Evolutionary conservation across 192 early-diverging fungal species (phyloP).

Genomic region (Jimgerdemannia flammicorona): DNA sequence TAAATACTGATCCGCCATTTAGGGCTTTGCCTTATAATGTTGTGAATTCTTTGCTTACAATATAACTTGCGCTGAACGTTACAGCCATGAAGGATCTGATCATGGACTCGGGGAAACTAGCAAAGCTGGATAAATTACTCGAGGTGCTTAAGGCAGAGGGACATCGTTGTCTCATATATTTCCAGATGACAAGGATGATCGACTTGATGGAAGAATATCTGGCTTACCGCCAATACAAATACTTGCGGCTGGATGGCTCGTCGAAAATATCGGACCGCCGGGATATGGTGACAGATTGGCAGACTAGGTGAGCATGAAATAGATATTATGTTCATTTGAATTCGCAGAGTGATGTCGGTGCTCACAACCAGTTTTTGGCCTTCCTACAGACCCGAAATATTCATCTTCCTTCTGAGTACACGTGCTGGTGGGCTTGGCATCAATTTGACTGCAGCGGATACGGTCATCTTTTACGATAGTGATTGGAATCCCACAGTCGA

Average conservation of each 20-base stretch:
- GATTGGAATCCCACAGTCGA: conserved; percentile 93
- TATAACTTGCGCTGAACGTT: not conserved
- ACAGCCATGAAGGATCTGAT: conserved; percentile 70
- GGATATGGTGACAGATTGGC: conserved; percentile 92
- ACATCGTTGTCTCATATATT: conserved; percentile 79
- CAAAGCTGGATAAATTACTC: conserved; percentile 65
- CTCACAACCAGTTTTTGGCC: not conserved
- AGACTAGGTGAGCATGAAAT: conserved; percentile 49
- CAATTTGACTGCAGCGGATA: conserved; percentile 88
- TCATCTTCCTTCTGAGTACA: conserved; percentile 81
- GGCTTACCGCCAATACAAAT: conserved; percentile 79
- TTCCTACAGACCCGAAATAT: conserved; percentile 62
- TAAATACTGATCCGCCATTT: conserved; percentile 11
- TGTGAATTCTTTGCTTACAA: not conserved
- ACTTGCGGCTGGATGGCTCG: conserved; percentile 85
- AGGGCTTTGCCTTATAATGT: not conserved
- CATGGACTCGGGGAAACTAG: conserved; percentile 76
- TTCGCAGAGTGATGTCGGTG: not conserved
- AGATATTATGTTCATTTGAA: not conserved
- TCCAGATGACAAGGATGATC: conserved; percentile 91
- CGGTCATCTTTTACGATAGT: conserved; percentile 84
- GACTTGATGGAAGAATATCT: conserved; percentile 88
- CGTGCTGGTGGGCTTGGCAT: conserved; percentile 87
- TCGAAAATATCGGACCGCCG: conserved; percentile 84
- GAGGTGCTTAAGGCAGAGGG: conserved; percentile 70